These are phyloP conservation scores for Monilinia polystroma DNA, from an alignment of 2,329 filamentous ascomycete genomes.

Conservation along the genomic window DNA sequence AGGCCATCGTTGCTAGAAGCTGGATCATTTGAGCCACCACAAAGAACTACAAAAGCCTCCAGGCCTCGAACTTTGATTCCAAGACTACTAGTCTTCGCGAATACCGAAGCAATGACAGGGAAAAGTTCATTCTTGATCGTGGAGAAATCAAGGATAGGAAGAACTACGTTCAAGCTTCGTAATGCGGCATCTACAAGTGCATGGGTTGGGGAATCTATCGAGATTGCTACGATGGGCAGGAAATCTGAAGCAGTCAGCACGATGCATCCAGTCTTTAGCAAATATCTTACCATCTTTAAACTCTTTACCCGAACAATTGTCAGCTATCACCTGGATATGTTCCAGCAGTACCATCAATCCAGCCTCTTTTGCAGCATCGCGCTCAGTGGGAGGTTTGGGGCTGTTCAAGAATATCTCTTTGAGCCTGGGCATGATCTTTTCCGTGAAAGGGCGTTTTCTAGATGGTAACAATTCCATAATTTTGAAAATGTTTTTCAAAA, in stretches of 20 bases:
- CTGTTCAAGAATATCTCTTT: slow-evolving; percentile 77
- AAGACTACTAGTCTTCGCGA: slow-evolving; percentile 88
- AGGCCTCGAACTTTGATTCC: slow-evolving; percentile 92
- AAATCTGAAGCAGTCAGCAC: slow-evolving; percentile 60
- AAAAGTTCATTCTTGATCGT: slow-evolving; percentile 98
- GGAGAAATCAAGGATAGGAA: slow-evolving; percentile 89
- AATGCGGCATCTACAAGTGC: slow-evolving; percentile 84
- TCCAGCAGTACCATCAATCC: slow-evolving; percentile 90
- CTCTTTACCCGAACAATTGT: slow-evolving; percentile 83
- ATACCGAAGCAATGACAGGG: slow-evolving; percentile 84
- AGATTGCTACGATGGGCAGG: slow-evolving; percentile 77
- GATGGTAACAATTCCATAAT: slow-evolving; percentile 78
- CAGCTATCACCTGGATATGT: slow-evolving; percentile 71
- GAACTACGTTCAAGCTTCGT: slow-evolving; percentile 71
- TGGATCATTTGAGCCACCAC: slow-evolving; percentile 66
- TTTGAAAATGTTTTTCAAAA: slow-evolving; percentile 89
- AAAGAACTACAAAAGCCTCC: slow-evolving; percentile 86
- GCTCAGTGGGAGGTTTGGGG: slow-evolving; percentile 57
- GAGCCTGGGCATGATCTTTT: slow-evolving; percentile 80
- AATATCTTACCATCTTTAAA: slow-evolving; percentile 78
- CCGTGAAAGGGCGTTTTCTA: slow-evolving; percentile 74
- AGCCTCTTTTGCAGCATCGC: slow-evolving; percentile 80
- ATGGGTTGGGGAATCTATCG: slow-evolving; percentile 85
- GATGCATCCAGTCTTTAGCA: slow-evolving; percentile 16
- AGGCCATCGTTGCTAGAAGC: slow-evolving; percentile 65